These are phyloP conservation scores for Choanephora cucurbitarum DNA, from an alignment of 371 early-diverging fungal genomes.

Conservation along the genomic window DNA sequence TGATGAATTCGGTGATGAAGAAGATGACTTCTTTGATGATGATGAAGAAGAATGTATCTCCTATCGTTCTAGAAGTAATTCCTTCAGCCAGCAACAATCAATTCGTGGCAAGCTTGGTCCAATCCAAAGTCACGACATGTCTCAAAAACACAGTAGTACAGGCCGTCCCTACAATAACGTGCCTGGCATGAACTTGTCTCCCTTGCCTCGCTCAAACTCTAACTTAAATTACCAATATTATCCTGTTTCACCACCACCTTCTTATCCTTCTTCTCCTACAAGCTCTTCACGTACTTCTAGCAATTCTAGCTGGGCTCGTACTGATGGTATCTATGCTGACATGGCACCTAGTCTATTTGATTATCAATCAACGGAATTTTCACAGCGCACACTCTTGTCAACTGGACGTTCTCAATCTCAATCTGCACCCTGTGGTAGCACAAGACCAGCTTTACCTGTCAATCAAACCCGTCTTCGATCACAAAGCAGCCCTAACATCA, in stretches of 20 bases:
- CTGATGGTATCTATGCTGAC: conserved; percentile 43
- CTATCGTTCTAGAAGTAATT: conserved; percentile 21
- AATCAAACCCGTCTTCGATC: conserved; percentile 59
- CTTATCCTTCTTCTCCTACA: conserved; percentile 64
- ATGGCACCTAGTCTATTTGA: conserved; percentile 44
- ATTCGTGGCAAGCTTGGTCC: conserved; percentile 9
- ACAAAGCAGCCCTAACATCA: conserved; percentile 70
- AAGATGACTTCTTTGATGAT: conserved; percentile 35
- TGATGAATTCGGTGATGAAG: conserved; percentile 20
- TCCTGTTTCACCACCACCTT: conserved; percentile 64
- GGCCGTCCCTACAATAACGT: conserved; percentile 22
- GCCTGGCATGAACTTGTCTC: conserved; percentile 33
- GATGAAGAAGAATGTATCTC: conserved; percentile 39
- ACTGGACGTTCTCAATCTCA: conserved; percentile 51
- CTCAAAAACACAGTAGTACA: conserved; percentile 1
- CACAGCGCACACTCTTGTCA: conserved; percentile 12
- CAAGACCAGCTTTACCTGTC: conserved; percentile 16
- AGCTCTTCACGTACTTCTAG: conserved; percentile 46
- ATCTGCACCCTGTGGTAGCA: conserved; percentile 27
- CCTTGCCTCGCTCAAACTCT: conserved; percentile 29
- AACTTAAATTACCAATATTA: conserved; percentile 34
- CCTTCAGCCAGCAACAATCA: conserved; percentile 10
- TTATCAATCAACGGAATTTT: conserved; percentile 14
- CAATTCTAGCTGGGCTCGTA: conserved; percentile 32
- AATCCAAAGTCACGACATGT: conserved; percentile 7